A percentile compares a stretch with the other conserved stretches of the same genome.
Evolutionary conservation across 352 stramenopile genomes (phyloP).

Genomic region (Globisporangium carolinianum): DNA sequence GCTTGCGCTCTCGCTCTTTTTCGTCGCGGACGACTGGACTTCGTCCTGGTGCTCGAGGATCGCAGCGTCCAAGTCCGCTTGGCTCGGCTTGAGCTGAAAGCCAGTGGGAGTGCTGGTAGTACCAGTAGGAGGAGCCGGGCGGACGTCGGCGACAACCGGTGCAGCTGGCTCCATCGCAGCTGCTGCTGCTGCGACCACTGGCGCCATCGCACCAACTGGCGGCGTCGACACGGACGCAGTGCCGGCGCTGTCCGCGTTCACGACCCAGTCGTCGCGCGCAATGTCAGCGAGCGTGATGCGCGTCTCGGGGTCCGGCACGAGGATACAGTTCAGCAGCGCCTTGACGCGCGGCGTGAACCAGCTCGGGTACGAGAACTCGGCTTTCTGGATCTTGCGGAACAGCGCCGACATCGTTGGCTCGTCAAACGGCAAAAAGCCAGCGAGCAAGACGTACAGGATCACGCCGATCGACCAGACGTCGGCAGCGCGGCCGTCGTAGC

Average conservation of each 20-base stretch:
- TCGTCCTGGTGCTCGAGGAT: slow-evolving; percentile 81
- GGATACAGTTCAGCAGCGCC: slow-evolving; percentile 87
- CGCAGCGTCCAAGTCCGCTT: slow-evolving; percentile 74
- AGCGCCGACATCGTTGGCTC: slow-evolving; percentile 93
- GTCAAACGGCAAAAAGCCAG: slow-evolving; percentile 93
- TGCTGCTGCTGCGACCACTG: slow-evolving; percentile 24
- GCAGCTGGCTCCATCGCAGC: not conserved
- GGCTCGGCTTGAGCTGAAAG: slow-evolving; percentile 61
- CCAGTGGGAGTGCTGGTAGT: slow-evolving; percentile 4
- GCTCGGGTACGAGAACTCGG: slow-evolving; percentile 92
- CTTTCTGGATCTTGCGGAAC: slow-evolving; percentile 96
- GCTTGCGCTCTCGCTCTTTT: slow-evolving; percentile 55
- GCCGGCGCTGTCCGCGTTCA: slow-evolving; percentile 34
- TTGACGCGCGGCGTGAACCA: slow-evolving; percentile 89
- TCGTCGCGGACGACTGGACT: slow-evolving; percentile 23
- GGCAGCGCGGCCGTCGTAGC: slow-evolving; percentile 89
- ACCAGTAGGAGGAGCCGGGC: not conserved
- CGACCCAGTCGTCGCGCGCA: slow-evolving; percentile 86
- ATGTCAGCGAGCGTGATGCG: slow-evolving; percentile 88
- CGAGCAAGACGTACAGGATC: slow-evolving; percentile 95
- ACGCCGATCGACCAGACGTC: slow-evolving; percentile 98
- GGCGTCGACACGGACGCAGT: not conserved
- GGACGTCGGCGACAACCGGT: not conserved
- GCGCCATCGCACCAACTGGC: slow-evolving; percentile 2
- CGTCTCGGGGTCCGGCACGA: slow-evolving; percentile 89